A percentile compares a stretch with the other conserved stretches of the same genome.
phyloP scores from a whole-genome alignment of 495 filamentous ascomycete species.

The Saxispiralis lemnorum region DNA sequence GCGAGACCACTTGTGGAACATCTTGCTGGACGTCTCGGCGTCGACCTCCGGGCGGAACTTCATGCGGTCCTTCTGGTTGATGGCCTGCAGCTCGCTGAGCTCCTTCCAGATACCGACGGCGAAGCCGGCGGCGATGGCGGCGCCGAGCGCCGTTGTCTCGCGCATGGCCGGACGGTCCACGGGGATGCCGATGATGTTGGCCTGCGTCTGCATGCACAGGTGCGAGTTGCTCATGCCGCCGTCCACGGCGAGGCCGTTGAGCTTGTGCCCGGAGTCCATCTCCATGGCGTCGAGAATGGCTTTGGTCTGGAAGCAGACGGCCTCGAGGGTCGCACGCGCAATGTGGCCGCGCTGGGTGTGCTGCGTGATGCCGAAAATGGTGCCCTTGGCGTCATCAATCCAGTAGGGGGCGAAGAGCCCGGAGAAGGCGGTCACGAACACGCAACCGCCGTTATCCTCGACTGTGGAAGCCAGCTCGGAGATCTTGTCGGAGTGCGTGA shows the following conservation, averaged over 20 bases:
- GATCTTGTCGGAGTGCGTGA: slow-evolving; percentile 59
- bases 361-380: slow-evolving; percentile 77
- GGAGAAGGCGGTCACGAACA: slow-evolving; percentile 93
- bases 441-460: slow-evolving; percentile 73
- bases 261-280: slow-evolving; percentile 63
- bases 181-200: slow-evolving; percentile 74
- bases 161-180: slow-evolving; percentile 81
- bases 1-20: slow-evolving; percentile 69
- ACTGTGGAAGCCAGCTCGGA: slow-evolving; percentile 67
- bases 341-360: slow-evolving; percentile 82
- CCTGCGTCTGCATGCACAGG: slow-evolving; percentile 90
- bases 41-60: slow-evolving; percentile 55
- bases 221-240: slow-evolving; percentile 90
- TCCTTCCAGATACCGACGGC: slow-evolving; percentile 68
- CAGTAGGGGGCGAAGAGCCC: slow-evolving; percentile 96
- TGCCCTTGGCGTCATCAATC: slow-evolving; percentile 91
- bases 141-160: slow-evolving; percentile 81
- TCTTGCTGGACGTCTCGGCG: slow-evolving; percentile 37
- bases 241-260: slow-evolving; percentile 69
- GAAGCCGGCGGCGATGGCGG: slow-evolving; percentile 86
- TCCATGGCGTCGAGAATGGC: slow-evolving; percentile 93
- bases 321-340: slow-evolving; percentile 84
- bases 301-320: slow-evolving; percentile 87
- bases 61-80: slow-evolving; percentile 58
- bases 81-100: slow-evolving; percentile 58